Percentiles rank a stretch among this genome's conserved stretches.
These are phyloP conservation scores for Termitomyces bulborhizus DNA, from an alignment of 768 basidiomycete species.

Conservation along the genomic window DNA sequence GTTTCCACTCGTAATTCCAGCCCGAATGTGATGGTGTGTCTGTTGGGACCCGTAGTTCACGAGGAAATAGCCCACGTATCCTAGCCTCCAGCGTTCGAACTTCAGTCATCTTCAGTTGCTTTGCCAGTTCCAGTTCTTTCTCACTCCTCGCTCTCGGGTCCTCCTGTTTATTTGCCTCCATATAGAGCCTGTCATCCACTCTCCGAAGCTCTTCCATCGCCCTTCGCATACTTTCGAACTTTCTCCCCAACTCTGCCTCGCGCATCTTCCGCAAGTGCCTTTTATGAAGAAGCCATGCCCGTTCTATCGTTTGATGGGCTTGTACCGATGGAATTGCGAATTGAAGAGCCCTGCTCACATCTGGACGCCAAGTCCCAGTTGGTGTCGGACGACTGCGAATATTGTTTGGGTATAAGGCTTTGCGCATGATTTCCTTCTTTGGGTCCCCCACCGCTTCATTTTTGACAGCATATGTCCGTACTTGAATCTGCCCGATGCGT, in stretches of 20 bases:
- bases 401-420: conserved; percentile 75
- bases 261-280: conserved; percentile 68
- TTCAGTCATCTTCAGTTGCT: conserved; percentile 59
- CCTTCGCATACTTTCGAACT: conserved; percentile 73
- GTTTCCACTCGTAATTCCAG: conserved; percentile 86
- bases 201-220: conserved; percentile 80
- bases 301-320: conserved; percentile 87
- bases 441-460: conserved; percentile 46
- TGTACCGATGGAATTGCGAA: conserved; percentile 84
- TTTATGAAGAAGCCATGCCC: conserved; percentile 82
- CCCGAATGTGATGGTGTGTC: conserved; percentile 79
- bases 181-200: conserved; percentile 53
- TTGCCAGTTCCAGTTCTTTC: conserved; percentile 53
- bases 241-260: conserved; percentile 63
- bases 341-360: conserved; percentile 70
- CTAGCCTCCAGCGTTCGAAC: conserved; percentile 69
- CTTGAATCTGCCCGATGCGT: conserved; percentile 21
- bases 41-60: conserved; percentile 79
- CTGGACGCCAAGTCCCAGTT: conserved; percentile 78
- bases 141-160: conserved; percentile 61
- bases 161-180: conserved; percentile 68
- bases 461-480: conserved; percentile 35
- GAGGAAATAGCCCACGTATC: conserved; percentile 77
- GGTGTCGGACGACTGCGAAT: conserved; percentile 66
- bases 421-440: conserved; percentile 68